Evolutionary conservation across 768 basidiomycete species (phyloP), one percentile per base, ranked within the genome.

Genomic region (Amanita inopinata): DNA sequence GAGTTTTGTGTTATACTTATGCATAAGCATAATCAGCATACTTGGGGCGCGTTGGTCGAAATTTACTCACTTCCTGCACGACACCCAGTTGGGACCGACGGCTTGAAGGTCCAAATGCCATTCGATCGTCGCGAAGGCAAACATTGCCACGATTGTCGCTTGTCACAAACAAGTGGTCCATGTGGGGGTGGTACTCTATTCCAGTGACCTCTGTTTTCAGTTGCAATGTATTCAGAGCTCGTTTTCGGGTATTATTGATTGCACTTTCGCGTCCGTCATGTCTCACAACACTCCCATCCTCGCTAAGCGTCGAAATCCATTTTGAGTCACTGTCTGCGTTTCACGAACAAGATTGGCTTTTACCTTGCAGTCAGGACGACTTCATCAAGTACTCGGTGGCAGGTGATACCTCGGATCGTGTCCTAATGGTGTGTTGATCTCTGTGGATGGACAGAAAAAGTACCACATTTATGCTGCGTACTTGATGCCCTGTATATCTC

Each of bases 311-410:
- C n/a, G n/a, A n/a, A n/a, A n/a, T n/a, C n/a, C n/a, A n/a, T n/a
- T n/a, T n/a, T n/a, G n/a, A n/a, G n/a, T n/a, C n/a, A n/a, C n/a
- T n/a, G n/a, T n/a, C n/a, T n/a, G n/a, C n/a, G n/a, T n/a, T n/a
- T n/a, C n/a, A n/a, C 53, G 43, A 45, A 32, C 33, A 33, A 39
- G 48, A 42, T 34, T n/a, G n/a, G 27, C 49, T 40, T 31, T 40
- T 53, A 78, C 84, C 81, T 75, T n/a, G 73, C 81, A 48, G 74
- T 83, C 46, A 88, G 52, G 48, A 81, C 78, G 1, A 85, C 46
- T 17, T 83, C 77, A 19, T 88, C 84, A 31, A 76, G 69, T 27
- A 60, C 59, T n/a, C 81, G 73, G 53, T 85, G 83, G 31, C 78
- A 75, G 5, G 78, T 66, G 32, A 88, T 62, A 12, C 64, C 71